Base-by-base conservation (phyloP, 129 eudicot genomes). In the Apium graveolens region DNA sequence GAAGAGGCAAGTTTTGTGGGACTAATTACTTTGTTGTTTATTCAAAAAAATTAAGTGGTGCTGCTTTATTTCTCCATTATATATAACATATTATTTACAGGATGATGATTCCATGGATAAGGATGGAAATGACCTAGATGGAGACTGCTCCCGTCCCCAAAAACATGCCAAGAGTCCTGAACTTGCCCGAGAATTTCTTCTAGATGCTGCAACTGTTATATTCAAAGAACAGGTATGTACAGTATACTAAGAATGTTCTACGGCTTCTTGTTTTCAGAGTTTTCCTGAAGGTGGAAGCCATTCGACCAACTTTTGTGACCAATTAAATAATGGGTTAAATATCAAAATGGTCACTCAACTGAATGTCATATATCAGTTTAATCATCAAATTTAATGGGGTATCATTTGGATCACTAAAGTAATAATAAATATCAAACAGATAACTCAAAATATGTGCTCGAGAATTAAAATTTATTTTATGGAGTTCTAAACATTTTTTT, bases 121-220 rank as follows among this genome's bases (percentile, higher is more conserved):
- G 83, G 98, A 91, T 79, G 98, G 97, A 79, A 95, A 88, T 87
- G 99, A 92, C 55, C 70, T 92, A 60, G 99, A 95, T 83, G 96
- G 96, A 76, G 99, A 95, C 80, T 90, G 97, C 83, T 90, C 99
- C 66, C 96, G 97, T 62, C 99, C 97, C 73, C 99, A 91, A 70
- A 95, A 92, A 86, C 99, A 95, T 86, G 99, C 99, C 42, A 95
- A 95, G 90, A 95, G 97, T 83, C 99, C 99, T 55, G 99, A 95
- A 83, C 97, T 92, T 86, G 99, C 99, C 73, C 89, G 97, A 49
- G 97, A 95, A 82, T 95, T 95, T 87, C 96, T 95, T 75, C 88
- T 95, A 75, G 99, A 95, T 87, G 96, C 99, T 55, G 97, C 99
- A 55, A 92, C 96, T 78, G 95, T 95, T 65, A 92, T 95, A 77